Evolutionary conservation across 257 asterid species (phyloP).

Genomic region (Euphrasia confusa): DNA sequence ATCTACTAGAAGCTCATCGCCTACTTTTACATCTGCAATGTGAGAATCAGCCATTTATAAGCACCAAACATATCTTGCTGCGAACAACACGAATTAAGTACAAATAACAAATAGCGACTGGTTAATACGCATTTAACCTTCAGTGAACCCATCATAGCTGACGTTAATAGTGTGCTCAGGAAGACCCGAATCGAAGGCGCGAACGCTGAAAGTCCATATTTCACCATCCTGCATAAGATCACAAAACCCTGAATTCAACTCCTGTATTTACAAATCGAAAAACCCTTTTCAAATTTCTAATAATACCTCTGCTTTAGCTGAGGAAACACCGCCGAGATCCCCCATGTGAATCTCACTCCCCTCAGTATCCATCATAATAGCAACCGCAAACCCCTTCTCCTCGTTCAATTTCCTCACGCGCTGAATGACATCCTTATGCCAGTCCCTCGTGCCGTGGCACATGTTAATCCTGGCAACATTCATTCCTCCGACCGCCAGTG

Average conservation of each 20-base stretch:
- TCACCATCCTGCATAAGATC: constrained; percentile 79
- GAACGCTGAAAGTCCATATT: constrained; percentile 93
- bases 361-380: constrained; percentile 99
- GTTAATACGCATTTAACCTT: constrained; percentile 47
- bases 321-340: constrained; percentile 89
- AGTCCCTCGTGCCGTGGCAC: constrained; percentile 98
- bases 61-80: constrained; percentile 6
- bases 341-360: constrained; percentile 99
- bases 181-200: constrained; percentile 68
- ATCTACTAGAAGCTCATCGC: constrained; percentile 94
- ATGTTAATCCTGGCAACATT: constrained; percentile 92
- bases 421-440: constrained; percentile 83
- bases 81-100: constrained; percentile 15
- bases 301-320: constrained; percentile 87
- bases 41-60: constrained; percentile 13
- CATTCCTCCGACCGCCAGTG: constrained; percentile 94
- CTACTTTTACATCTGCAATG: constrained; percentile 72
- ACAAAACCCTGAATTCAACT: constrained; percentile 14
- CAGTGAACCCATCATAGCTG: constrained; percentile 93
- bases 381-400: constrained; percentile 94
- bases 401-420: constrained; percentile 89
- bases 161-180: constrained; percentile 80
- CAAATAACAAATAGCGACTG: neutral
- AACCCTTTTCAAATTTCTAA: neutral
- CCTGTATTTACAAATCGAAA: neutral